Evolutionary conservation across 106 monocot genomes (phyloP).

Genomic region (Agapanthus africanus): DNA sequence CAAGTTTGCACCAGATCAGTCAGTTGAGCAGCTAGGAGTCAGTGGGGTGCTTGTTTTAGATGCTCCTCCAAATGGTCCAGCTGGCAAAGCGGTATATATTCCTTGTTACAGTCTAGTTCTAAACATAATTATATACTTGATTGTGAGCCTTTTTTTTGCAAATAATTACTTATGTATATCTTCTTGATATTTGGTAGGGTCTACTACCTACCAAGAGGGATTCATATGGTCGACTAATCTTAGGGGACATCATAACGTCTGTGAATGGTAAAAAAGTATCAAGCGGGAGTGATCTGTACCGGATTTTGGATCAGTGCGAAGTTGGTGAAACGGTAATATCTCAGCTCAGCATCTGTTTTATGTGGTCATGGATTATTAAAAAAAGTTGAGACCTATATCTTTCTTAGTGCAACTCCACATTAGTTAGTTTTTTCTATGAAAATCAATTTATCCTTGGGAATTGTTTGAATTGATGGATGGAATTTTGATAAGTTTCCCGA

Average conservation of each 20-base stretch:
- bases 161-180: background rate
- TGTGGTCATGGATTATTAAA: too few relatives aligned
- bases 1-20: constrained; percentile 98
- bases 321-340: constrained; percentile 76
- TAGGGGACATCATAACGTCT: constrained; percentile 95
- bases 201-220: constrained; percentile 87
- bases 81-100: constrained; percentile 84
- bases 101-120: background rate
- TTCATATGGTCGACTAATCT: constrained; percentile 74
- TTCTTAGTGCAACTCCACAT: background rate
- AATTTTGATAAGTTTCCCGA: too few relatives aligned
- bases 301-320: constrained; percentile 96
- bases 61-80: constrained; percentile 93
- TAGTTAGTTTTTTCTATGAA: background rate
- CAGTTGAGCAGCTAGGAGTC: constrained; percentile 96
- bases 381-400: too few relatives aligned
- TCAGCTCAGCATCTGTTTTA: background rate
- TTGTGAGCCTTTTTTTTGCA: background rate
- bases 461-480: too few relatives aligned
- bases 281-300: constrained; percentile 88
- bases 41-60: constrained; percentile 94
- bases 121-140: background rate
- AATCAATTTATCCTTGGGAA: too few relatives aligned
- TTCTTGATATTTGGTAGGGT: constrained; percentile 39
- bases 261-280: constrained; percentile 85